Conservation (phyloP, 1,284 basidiomycete species). For the Leccinum subspadiceum region DNA sequence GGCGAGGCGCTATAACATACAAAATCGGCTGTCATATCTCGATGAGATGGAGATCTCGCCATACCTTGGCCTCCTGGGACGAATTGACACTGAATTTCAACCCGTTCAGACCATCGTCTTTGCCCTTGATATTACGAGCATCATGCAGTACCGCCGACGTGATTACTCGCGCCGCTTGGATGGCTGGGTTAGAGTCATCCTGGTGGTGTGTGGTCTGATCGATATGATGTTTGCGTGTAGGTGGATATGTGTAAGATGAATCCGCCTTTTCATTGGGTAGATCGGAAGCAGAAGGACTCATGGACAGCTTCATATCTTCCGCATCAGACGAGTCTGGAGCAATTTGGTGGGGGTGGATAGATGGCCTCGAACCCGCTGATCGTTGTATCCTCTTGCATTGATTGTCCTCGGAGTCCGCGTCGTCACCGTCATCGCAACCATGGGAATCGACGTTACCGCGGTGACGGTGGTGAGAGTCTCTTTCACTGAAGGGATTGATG, state of each 20-base stretch:
- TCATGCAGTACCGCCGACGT: slow-evolving; percentile 71
- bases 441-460: slow-evolving; percentile 8
- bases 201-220: slow-evolving; percentile 19
- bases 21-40: background rate
- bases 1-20: slow-evolving; percentile 54
- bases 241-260: slow-evolving; percentile 18
- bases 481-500: slow-evolving; percentile 33
- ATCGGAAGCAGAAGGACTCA: slow-evolving; percentile 2
- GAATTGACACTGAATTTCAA: slow-evolving; percentile 52
- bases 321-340: slow-evolving; percentile 7
- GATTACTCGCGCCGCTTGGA: slow-evolving; percentile 60
- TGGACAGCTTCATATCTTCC: slow-evolving; percentile 9
- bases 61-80: slow-evolving; percentile 63
- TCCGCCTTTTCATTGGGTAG: slow-evolving; percentile 8
- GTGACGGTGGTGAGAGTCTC: slow-evolving; percentile 18
- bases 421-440: slow-evolving; percentile 18
- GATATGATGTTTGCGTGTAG: slow-evolving; percentile 17
- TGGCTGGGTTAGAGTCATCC: slow-evolving; percentile 39
- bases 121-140: slow-evolving; percentile 65
- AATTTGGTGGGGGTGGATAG: slow-evolving; percentile 8
- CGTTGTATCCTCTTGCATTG: slow-evolving; percentile 34
- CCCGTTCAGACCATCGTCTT: slow-evolving; percentile 40
- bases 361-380: background rate
- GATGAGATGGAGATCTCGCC: slow-evolving; percentile 6
- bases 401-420: slow-evolving; percentile 24